phyloP scores from a whole-genome alignment of 371 early-diverging fungal species.

The Haplosporangium sp. region DNA sequence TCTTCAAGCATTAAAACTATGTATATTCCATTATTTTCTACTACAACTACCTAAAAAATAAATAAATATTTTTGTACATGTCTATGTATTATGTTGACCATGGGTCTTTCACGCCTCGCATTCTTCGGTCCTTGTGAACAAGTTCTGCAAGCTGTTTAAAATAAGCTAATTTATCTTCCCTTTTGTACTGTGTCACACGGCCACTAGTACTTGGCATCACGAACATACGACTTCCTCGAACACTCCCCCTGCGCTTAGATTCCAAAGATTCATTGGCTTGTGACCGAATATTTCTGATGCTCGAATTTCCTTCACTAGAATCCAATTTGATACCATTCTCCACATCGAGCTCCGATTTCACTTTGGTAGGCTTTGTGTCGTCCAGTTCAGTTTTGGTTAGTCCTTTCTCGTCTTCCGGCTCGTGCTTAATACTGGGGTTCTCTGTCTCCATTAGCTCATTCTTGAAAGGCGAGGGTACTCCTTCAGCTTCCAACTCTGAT shows the following conservation, averaged over 20 bases:
- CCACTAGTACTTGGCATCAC: constrained; percentile 85
- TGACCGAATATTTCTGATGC: neutral
- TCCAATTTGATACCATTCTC: neutral
- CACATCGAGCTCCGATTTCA: neutral
- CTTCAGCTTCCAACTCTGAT: constrained; percentile 17
- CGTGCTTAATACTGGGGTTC: constrained; percentile 3
- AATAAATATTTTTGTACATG: no score
- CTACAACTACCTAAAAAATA: no score
- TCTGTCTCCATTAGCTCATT: constrained; percentile 2
- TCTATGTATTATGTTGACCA: neutral
- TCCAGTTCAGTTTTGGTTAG: constrained; percentile 13
- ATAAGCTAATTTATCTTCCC: constrained; percentile 66
- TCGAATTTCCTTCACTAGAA: neutral
- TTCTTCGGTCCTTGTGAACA: constrained; percentile 37
- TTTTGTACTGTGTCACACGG: constrained; percentile 70
- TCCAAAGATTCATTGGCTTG: constrained; percentile 1
- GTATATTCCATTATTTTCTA: no score
- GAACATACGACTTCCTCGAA: constrained; percentile 63
- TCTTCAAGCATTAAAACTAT: neutral
- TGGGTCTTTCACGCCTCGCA: constrained; percentile 34
- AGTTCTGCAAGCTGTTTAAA: constrained; percentile 56
- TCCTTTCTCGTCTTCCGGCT: constrained; percentile 8
- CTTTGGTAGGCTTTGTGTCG: constrained; percentile 2
- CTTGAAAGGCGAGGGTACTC: constrained; percentile 20
- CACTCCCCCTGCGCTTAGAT: constrained; percentile 16